A percentile compares a stretch with the other conserved stretches of the same genome.
These are phyloP conservation scores for Colletotrichum nymphaeae DNA, from an alignment of 2,329 filamentous ascomycete species.

Conservation along the genomic window DNA sequence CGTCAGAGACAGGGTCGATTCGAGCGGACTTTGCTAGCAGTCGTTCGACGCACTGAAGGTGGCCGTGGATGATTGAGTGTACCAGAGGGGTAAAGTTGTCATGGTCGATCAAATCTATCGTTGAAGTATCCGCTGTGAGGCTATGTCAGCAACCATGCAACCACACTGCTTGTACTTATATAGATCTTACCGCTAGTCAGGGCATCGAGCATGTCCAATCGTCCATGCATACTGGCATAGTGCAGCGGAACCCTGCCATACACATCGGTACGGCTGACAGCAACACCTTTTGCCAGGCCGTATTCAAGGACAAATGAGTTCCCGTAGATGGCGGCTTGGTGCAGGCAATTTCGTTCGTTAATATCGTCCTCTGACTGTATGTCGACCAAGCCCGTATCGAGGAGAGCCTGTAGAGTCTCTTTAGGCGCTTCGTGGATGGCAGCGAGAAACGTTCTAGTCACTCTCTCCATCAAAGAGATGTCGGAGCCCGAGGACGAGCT, in stretches of 20 bases:
- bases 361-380: slow-evolving; percentile 97
- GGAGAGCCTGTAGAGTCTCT: slow-evolving; percentile 78
- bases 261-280: slow-evolving; percentile 85
- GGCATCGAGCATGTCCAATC: slow-evolving; percentile 82
- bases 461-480: slow-evolving; percentile 73
- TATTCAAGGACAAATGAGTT: slow-evolving; percentile 81
- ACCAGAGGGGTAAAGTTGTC: slow-evolving; percentile 98
- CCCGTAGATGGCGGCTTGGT: slow-evolving; percentile 96
- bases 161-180: slow-evolving; percentile 1
- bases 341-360: slow-evolving; percentile 95
- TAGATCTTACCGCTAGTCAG: slow-evolving; percentile 70
- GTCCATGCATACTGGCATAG: slow-evolving; percentile 95
- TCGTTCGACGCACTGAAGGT: slow-evolving; percentile 82
- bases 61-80: slow-evolving; percentile 91
- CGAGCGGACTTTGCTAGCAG: slow-evolving; percentile 84
- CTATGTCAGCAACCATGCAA: slow-evolving; percentile 30
- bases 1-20: slow-evolving; percentile 85
- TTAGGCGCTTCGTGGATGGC: slow-evolving; percentile 88
- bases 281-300: slow-evolving; percentile 80
- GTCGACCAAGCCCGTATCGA: slow-evolving; percentile 86
- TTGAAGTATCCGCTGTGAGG: slow-evolving; percentile 71
- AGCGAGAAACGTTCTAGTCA: slow-evolving; percentile 90
- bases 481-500: slow-evolving; percentile 65
- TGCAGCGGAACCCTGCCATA: slow-evolving; percentile 95
- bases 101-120: slow-evolving; percentile 90